Conservation (phyloP, 768 basidiomycete genomes). For the Lentinula lateritia region DNA sequence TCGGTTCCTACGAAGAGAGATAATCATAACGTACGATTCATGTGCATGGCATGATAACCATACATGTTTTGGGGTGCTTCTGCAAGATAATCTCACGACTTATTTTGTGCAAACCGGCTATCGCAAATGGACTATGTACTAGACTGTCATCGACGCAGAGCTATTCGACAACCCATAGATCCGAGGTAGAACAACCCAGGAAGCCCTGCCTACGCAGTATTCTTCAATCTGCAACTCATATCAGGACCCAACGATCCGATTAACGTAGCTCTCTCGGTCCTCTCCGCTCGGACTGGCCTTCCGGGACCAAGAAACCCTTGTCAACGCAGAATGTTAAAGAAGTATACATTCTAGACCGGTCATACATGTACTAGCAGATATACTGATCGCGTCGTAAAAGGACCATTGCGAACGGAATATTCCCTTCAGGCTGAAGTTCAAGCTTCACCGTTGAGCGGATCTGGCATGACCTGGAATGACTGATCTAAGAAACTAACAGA, state of each 20-base stretch:
- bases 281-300: not conserved
- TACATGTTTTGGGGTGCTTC: constrained; percentile 5
- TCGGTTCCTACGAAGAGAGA: not conserved
- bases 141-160: not conserved
- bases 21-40: not conserved
- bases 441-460: no score
- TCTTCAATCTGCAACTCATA: no score
- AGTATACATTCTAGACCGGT: not conserved
- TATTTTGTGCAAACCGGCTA: not conserved
- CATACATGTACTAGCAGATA: no score
- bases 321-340: not conserved
- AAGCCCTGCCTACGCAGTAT: no score
- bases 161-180: not conserved
- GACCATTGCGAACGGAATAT: no score
- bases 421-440: no score
- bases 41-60: not conserved
- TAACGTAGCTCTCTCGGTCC: not conserved
- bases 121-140: not conserved
- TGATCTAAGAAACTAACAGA: no score
- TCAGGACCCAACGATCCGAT: not conserved
- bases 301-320: not conserved
- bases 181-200: not conserved
- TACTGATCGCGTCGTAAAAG: no score
- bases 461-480: no score
- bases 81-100: not conserved